phyloP scores from a whole-genome alignment of 768 basidiomycete genomes.

The Daedaleopsis nitida region DNA sequence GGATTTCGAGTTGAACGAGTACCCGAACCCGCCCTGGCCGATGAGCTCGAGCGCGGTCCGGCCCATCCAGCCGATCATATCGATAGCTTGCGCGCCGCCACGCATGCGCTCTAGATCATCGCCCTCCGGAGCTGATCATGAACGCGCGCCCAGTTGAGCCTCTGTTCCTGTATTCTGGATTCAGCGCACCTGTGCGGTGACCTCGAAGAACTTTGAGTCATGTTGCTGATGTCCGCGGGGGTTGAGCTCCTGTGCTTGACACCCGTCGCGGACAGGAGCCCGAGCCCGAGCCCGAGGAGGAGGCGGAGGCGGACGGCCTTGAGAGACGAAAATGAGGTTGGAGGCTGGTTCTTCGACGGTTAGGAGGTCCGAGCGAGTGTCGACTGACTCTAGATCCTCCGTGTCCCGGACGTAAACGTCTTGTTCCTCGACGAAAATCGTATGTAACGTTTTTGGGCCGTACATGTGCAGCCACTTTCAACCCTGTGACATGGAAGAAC shows the following conservation, averaged over 20 bases:
- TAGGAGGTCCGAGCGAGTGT: not conserved
- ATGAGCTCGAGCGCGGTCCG: conserved; percentile 38
- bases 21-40: conserved; percentile 49
- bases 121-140: conserved; percentile 13
- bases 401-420: conserved; percentile 14
- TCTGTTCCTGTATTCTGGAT: too few species aligned
- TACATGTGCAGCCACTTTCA: conserved; percentile 15
- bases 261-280: conserved; percentile 21
- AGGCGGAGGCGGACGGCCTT: not conserved
- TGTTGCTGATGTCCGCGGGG: conserved; percentile 24
- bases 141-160: too few species aligned
- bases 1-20: conserved; percentile 38
- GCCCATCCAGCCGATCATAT: conserved; percentile 28
- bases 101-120: conserved; percentile 6
- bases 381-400: not conserved
- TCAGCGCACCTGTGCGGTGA: conserved; percentile 11
- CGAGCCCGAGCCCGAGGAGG: conserved; percentile 19
- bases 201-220: conserved; percentile 24
- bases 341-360: not conserved
- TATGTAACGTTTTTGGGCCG: conserved; percentile 20
- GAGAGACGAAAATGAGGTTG: not conserved
- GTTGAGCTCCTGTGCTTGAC: conserved; percentile 21
- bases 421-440: conserved; percentile 23
- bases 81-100: conserved; percentile 16
- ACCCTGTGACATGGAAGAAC: too few species aligned